Percentiles rank a stretch among this genome's conserved stretches.
Evolutionary conservation across 495 filamentous ascomycete genomes (phyloP).

Genomic region (Penicillium canescens): DNA sequence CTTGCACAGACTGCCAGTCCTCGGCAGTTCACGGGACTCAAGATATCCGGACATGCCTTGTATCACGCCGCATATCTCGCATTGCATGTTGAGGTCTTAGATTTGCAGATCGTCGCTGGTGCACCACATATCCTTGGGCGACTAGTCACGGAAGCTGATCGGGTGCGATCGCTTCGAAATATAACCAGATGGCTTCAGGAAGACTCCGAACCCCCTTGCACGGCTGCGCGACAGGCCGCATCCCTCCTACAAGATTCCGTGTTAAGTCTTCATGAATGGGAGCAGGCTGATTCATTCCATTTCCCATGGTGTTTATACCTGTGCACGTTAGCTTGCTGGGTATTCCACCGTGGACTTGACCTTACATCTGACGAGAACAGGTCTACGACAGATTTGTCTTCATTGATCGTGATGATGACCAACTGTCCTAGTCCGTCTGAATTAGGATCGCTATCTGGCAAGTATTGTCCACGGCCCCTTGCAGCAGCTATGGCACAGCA

Average conservation of each 20-base stretch:
- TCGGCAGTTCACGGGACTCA: slow-evolving; percentile 40
- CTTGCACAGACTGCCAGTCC: slow-evolving; percentile 26
- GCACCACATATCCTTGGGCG: slow-evolving; percentile 53
- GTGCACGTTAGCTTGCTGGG: slow-evolving; percentile 53
- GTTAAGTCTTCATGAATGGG: slow-evolving; percentile 48
- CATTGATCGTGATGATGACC: slow-evolving; percentile 39
- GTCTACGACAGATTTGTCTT: slow-evolving; percentile 28
- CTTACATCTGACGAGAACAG: slow-evolving; percentile 1
- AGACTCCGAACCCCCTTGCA: slow-evolving; percentile 25
- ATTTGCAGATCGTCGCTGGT: slow-evolving; percentile 57
- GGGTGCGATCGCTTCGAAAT: slow-evolving; percentile 41
- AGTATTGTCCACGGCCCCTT: slow-evolving; percentile 34
- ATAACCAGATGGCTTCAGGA: slow-evolving; percentile 42
- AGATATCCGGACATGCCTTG: slow-evolving; percentile 43
- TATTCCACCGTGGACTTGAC: slow-evolving; percentile 41
- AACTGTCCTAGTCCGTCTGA: slow-evolving; percentile 29
- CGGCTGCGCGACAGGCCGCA: slow-evolving; percentile 48
- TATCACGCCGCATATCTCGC: slow-evolving; percentile 54
- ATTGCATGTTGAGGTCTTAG: slow-evolving; percentile 52
- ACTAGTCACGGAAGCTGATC: slow-evolving; percentile 42
- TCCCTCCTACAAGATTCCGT: slow-evolving; percentile 47
- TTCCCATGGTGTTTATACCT: slow-evolving; percentile 60
- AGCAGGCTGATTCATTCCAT: slow-evolving; percentile 52
- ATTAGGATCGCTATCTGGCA: slow-evolving; percentile 26
- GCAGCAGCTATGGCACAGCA: slow-evolving; percentile 51